phyloP scores from a whole-genome alignment of 139 green algal species.

The Coelastrella sp. region DNA sequence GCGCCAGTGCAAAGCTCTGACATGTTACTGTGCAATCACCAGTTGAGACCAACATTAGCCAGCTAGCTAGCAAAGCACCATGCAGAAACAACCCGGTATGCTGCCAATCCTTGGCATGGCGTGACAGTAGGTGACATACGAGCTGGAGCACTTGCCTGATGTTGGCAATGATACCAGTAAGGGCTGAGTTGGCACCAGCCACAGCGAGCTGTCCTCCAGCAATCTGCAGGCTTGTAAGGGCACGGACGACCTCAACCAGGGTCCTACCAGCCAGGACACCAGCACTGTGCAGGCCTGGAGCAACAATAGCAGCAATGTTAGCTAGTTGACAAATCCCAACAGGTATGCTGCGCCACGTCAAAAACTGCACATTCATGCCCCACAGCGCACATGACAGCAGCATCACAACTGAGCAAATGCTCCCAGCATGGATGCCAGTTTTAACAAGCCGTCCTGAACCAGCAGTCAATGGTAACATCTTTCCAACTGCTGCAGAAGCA shows the following conservation, averaged over 20 bases:
- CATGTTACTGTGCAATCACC: no score
- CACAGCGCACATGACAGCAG: no score
- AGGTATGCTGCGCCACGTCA: neutral
- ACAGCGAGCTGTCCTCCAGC: conserved; percentile 34
- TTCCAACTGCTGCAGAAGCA: no score
- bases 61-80: neutral
- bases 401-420: no score
- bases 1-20: no score
- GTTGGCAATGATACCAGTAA: neutral
- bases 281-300: neutral
- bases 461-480: no score
- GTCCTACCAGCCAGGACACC: neutral
- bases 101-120: neutral
- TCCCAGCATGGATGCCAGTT: no score
- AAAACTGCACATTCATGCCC: no score
- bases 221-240: conserved; percentile 40
- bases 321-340: neutral
- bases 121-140: neutral
- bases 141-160: conserved; percentile 11
- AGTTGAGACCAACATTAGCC: no score
- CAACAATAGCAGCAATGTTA: neutral
- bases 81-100: neutral
- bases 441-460: no score
- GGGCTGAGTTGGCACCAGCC: conserved; percentile 1
- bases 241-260: conserved; percentile 20